These are phyloP conservation scores for Tilletia caries DNA, from an alignment of 1,284 basidiomycete genomes.

Conservation along the genomic window DNA sequence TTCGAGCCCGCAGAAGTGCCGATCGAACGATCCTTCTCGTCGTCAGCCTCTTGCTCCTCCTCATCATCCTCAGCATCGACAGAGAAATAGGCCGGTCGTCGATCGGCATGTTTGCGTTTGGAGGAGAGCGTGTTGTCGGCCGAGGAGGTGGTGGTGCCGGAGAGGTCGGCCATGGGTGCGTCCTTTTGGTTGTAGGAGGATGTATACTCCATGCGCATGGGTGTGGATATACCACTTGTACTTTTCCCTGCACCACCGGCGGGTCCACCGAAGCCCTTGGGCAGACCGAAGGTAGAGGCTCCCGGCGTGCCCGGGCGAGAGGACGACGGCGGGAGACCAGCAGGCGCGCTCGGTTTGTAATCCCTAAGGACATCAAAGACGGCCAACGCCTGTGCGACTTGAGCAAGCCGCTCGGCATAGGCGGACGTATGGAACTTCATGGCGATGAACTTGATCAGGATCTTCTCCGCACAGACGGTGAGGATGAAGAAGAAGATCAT, in stretches of 20 bases:
- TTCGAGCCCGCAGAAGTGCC: neutral
- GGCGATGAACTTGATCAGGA: constrained; percentile 47
- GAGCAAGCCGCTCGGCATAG: constrained; percentile 68
- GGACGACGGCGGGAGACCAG: too few species aligned
- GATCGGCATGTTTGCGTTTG: neutral
- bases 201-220: neutral
- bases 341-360: constrained; percentile 64
- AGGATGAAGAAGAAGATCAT: constrained; percentile 50
- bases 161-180: neutral
- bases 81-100: constrained; percentile 1
- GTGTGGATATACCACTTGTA: neutral
- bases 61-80: neutral
- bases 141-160: neutral
- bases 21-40: neutral
- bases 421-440: constrained; percentile 68
- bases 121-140: neutral
- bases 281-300: neutral
- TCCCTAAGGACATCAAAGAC: constrained; percentile 69
- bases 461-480: constrained; percentile 44
- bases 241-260: neutral
- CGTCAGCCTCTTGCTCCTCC: neutral
- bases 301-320: neutral
- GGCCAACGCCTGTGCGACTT: constrained; percentile 61
- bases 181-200: neutral
- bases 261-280: constrained; percentile 1